Conservation (phyloP, 768 basidiomycete species). For the Suillus cothurnatus region DNA sequence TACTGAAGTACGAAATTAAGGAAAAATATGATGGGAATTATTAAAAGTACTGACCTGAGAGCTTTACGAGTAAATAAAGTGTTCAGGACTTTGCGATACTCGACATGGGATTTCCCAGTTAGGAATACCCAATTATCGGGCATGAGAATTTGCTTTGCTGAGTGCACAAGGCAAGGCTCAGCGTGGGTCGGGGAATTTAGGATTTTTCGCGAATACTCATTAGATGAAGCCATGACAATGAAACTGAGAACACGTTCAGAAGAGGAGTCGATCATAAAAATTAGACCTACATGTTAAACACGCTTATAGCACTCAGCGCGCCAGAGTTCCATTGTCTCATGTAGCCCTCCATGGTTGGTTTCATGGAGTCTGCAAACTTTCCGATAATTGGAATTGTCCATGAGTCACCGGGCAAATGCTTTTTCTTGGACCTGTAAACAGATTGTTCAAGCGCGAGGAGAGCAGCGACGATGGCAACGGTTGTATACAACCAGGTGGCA, state of each 20-base stretch:
- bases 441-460: slow-evolving; percentile 87
- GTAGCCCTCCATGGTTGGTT: slow-evolving; percentile 91
- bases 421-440: slow-evolving; percentile 89
- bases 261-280: neutral
- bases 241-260: slow-evolving; percentile 57
- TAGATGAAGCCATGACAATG: slow-evolving; percentile 97
- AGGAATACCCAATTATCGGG: slow-evolving; percentile 99
- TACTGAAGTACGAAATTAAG: slow-evolving; percentile 42
- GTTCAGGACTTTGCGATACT: slow-evolving; percentile 91
- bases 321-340: slow-evolving; percentile 92
- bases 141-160: slow-evolving; percentile 83
- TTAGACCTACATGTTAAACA: slow-evolving; percentile 90
- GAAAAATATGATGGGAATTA: neutral
- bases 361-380: slow-evolving; percentile 90
- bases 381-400: slow-evolving; percentile 99
- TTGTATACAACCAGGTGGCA: slow-evolving; percentile 64
- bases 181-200: slow-evolving; percentile 91
- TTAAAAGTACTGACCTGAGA: slow-evolving; percentile 60
- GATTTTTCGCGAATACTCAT: slow-evolving; percentile 92
- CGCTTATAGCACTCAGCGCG: slow-evolving; percentile 84
- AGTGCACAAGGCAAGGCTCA: slow-evolving; percentile 92
- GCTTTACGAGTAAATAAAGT: slow-evolving; percentile 93
- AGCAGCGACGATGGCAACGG: slow-evolving; percentile 64
- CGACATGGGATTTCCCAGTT: slow-evolving; percentile 89
- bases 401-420: slow-evolving; percentile 77